phyloP scores from a whole-genome alignment of 108 stramenopile genomes.

The Aureococcus anophagefferens region DNA sequence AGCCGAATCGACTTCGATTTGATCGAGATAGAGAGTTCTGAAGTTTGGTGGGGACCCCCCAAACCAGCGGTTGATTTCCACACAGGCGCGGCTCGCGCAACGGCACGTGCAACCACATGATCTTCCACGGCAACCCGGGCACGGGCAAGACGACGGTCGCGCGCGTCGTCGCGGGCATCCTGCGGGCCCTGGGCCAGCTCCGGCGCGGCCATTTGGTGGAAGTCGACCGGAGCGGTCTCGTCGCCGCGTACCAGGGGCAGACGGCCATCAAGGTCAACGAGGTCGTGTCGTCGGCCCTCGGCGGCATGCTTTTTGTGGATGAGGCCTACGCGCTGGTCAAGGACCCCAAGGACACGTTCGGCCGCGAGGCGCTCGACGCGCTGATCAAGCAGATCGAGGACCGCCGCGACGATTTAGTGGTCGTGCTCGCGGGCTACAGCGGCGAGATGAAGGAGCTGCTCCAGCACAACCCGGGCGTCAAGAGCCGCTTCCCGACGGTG shows the following conservation, averaged over 20 bases:
- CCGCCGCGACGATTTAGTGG: slow-evolving; percentile 27
- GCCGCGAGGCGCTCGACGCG: slow-evolving; percentile 39
- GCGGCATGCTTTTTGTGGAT: slow-evolving; percentile 78
- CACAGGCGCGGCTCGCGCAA: too few species aligned
- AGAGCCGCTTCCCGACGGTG: slow-evolving; percentile 34
- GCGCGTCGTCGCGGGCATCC: slow-evolving; percentile 72
- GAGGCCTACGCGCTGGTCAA: slow-evolving; percentile 50
- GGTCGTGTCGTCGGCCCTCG: slow-evolving; percentile 69
- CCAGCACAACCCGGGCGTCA: slow-evolving; percentile 37
- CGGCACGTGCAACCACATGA: slow-evolving; percentile 38
- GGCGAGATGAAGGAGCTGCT: slow-evolving; percentile 44
- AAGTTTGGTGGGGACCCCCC: too few species aligned
- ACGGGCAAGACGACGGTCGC: slow-evolving; percentile 93
- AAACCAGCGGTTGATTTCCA: too few species aligned
- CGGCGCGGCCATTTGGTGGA: slow-evolving; percentile 76
- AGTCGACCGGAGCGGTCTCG: slow-evolving; percentile 75
- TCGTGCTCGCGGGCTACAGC: slow-evolving; percentile 47
- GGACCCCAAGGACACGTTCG: slow-evolving; percentile 7
- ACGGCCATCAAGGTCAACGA: slow-evolving; percentile 71
- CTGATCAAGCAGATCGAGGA: slow-evolving; percentile 36
- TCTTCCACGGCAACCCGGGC: slow-evolving; percentile 88
- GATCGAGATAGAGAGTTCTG: too few species aligned
- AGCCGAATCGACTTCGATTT: too few species aligned
- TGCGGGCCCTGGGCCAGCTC: slow-evolving; percentile 69
- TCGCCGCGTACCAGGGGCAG: slow-evolving; percentile 56